Base-by-base conservation (phyloP, 1,284 basidiomycete species). In the Ustilago lituana region DNA sequence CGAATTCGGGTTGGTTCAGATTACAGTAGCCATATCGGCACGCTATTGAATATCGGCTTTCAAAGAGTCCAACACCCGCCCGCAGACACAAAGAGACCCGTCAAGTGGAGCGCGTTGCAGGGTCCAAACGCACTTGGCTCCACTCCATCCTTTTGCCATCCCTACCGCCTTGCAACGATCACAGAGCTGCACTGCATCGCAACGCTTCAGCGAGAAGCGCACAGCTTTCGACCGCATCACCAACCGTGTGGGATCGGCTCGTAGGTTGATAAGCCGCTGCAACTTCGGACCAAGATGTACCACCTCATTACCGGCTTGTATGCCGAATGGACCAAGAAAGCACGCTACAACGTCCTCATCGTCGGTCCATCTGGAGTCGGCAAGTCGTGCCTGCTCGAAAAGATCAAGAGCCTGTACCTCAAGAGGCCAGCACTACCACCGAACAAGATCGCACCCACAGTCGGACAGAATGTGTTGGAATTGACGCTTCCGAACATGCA, bases 401-500 rank as follows among this genome's bases (percentile, higher is more conserved):
- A 66, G 48, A 50, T 70, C 50, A 70, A 70, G 22, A 54, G 49
- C 47, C 33, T 70, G 27, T 65, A 65, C 22, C 62, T 70, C 17
- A 60, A 65, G 23, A 29, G 57, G 10, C 57, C 67, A 19, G 56
- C 61, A 8, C 39, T 65, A 17, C 62, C 67, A 11, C 67, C 67
- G 3, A 57, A 48, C 31, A 57, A 53, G 50, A 61, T 77, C 40
- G 59, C 69, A 12, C 69, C 74, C 0, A 77, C 74, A 2, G 68
- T 77, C 12, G 74, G 74, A 8, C 74, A 77, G 41, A 77, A 77
- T 53, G 70, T 77, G 14, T 55, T 77, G 11, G 65, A 74, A 24
- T 20, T 77, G 26, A 36, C 57, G 7, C 58, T 70, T 5, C 54
- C 55, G 0, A 52, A 43, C 27, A 47, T 61, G 44, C 50, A 67